Conservation (phyloP, 148 eudicot species). For the Persicaria maculosa region DNA sequence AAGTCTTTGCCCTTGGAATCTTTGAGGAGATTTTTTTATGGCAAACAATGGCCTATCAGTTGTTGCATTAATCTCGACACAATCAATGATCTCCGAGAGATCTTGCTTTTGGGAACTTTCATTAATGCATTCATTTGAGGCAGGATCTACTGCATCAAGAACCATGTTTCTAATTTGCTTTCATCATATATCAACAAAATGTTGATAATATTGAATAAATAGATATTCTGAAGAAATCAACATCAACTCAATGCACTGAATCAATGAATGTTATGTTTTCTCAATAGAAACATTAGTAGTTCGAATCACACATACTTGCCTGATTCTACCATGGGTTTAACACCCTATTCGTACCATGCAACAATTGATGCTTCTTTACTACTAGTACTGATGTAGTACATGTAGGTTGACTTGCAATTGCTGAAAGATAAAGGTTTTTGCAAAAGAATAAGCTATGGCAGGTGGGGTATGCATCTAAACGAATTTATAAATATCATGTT, state of each 20-base stretch:
- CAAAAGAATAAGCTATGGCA: too few species aligned
- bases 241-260: too few species aligned
- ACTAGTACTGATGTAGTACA: too few species aligned
- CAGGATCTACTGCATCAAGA: slow-evolving; percentile 3
- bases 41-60: slow-evolving; percentile 35
- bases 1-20: slow-evolving; percentile 43
- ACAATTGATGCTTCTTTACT: too few species aligned
- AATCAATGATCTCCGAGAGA: slow-evolving; percentile 44
- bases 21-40: slow-evolving; percentile 39
- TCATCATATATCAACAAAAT: background rate
- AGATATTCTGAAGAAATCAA: too few species aligned
- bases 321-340: background rate
- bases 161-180: background rate
- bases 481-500: too few species aligned
- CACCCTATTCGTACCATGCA: too few species aligned
- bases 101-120: slow-evolving; percentile 11
- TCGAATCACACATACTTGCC: background rate
- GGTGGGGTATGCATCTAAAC: too few species aligned
- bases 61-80: slow-evolving; percentile 34
- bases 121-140: background rate
- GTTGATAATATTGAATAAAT: background rate
- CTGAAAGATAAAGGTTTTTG: too few species aligned
- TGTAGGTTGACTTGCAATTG: too few species aligned
- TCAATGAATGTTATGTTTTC: background rate
- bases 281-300: background rate